phyloP scores from a whole-genome alignment of 768 basidiomycete genomes.

The Mycena metata region DNA sequence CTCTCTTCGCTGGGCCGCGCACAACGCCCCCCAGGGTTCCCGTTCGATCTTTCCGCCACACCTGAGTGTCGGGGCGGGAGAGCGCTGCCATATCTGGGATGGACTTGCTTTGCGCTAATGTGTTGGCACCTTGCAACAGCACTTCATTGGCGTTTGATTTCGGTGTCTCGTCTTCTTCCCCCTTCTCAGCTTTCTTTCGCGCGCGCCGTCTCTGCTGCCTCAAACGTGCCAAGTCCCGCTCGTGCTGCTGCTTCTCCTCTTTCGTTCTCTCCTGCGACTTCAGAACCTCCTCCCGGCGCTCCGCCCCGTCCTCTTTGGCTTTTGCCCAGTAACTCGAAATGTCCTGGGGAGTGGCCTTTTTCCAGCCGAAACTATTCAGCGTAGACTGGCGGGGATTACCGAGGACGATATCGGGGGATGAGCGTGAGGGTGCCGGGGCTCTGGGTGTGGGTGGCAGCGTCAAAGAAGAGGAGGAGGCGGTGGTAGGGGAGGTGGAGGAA shows the following conservation, averaged over 20 bases:
- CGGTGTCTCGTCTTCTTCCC: not conserved
- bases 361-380: constrained; percentile 2
- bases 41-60: constrained; percentile 6
- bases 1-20: not conserved
- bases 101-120: not conserved
- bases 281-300: constrained; percentile 2
- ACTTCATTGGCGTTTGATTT: constrained; percentile 6
- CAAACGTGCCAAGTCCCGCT: constrained; percentile 6
- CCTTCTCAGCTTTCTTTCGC: not conserved
- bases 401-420: not conserved
- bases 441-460: too few relatives aligned
- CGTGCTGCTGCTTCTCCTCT: not conserved
- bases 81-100: constrained; percentile 2
- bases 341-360: constrained; percentile 3
- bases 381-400: constrained; percentile 10
- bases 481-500: too few relatives aligned
- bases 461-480: too few relatives aligned
- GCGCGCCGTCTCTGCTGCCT: not conserved
- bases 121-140: constrained; percentile 21
- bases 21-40: constrained; percentile 18
- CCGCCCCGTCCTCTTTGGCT: constrained; percentile 9
- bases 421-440: too few relatives aligned
- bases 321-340: constrained; percentile 4
- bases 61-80: constrained; percentile 17
- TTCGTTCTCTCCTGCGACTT: not conserved